These are phyloP conservation scores for Gonapodya prolifera DNA, from an alignment of 192 early-diverging fungal genomes.

Conservation along the genomic window DNA sequence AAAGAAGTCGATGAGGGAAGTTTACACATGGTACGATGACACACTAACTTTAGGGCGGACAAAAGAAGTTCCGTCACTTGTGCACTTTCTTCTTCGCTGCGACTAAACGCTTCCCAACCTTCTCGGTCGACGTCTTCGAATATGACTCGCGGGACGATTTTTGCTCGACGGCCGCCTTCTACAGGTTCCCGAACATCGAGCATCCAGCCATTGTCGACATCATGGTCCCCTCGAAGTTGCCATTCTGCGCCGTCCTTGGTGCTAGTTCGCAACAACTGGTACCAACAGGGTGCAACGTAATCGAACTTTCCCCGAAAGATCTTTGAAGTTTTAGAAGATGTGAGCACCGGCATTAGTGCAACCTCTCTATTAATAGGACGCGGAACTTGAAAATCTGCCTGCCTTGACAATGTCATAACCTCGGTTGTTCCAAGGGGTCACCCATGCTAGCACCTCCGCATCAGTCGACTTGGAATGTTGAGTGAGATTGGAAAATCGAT, in stretches of 20 bases:
- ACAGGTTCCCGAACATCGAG: background rate
- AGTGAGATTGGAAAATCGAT: background rate
- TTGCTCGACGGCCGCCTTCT: background rate
- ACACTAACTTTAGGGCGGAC: background rate
- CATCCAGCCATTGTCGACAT: background rate
- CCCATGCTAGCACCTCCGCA: background rate
- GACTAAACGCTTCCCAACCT: background rate
- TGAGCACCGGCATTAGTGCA: no score
- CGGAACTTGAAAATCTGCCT: no score
- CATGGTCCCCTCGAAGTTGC: background rate
- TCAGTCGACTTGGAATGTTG: background rate
- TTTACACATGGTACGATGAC: background rate
- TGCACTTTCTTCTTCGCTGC: background rate
- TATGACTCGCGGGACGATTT: background rate
- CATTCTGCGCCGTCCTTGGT: background rate
- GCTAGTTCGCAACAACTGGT: background rate
- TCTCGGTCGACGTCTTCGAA: background rate
- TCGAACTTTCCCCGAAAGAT: slow-evolving; percentile 2
- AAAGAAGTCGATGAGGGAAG: background rate
- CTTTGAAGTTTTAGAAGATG: no score
- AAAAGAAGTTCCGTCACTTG: background rate
- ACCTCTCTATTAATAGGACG: no score
- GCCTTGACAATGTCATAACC: slow-evolving; percentile 4
- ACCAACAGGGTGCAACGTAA: background rate
- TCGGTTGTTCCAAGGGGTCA: slow-evolving; percentile 1